phyloP scores from a whole-genome alignment of 495 filamentous ascomycete genomes.

The Aspergillus egyptiacus region DNA sequence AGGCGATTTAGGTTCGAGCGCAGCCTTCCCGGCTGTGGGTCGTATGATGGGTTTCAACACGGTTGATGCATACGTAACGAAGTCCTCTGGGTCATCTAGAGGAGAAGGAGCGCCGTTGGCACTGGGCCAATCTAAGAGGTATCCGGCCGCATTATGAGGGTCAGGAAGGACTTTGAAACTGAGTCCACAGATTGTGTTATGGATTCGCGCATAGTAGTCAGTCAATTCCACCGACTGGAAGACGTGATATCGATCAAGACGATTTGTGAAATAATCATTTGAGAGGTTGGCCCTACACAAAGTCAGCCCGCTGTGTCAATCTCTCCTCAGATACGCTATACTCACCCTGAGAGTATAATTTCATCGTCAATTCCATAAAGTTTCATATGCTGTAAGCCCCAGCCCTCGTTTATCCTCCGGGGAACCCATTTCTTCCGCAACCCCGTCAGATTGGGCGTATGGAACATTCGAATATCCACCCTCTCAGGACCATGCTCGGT shows the following conservation, averaged over 20 bases:
- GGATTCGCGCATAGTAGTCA: conserved; percentile 73
- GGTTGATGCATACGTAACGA: conserved; percentile 59
- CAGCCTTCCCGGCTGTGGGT: conserved; percentile 32
- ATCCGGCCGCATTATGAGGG: conserved; percentile 51
- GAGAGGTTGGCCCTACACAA: conserved; percentile 74
- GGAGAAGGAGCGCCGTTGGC: conserved; percentile 68
- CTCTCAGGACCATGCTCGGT: conserved; percentile 74
- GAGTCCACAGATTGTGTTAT: conserved; percentile 68
- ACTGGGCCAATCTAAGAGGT: conserved; percentile 70
- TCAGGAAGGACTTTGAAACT: conserved; percentile 73
- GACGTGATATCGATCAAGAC: conserved; percentile 90
- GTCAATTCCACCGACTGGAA: conserved; percentile 74
- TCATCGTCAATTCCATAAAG: conserved; percentile 95
- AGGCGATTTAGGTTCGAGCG: conserved; percentile 24
- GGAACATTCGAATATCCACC: conserved; percentile 95
- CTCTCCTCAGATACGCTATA: background rate
- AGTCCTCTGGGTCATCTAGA: conserved; percentile 59
- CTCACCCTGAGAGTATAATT: conserved; percentile 85
- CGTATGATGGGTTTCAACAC: conserved; percentile 61
- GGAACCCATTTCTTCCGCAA: conserved; percentile 77
- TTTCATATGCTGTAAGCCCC: conserved; percentile 99
- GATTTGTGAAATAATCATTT: conserved; percentile 91
- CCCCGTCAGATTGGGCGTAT: conserved; percentile 93
- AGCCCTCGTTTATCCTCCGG: conserved; percentile 91
- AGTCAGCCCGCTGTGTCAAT: background rate